Percentiles rank a stretch among this genome's conserved stretches.
Conservation (phyloP, 495 filamentous ascomycete genomes). For the Baudoinia panamericana region DNA sequence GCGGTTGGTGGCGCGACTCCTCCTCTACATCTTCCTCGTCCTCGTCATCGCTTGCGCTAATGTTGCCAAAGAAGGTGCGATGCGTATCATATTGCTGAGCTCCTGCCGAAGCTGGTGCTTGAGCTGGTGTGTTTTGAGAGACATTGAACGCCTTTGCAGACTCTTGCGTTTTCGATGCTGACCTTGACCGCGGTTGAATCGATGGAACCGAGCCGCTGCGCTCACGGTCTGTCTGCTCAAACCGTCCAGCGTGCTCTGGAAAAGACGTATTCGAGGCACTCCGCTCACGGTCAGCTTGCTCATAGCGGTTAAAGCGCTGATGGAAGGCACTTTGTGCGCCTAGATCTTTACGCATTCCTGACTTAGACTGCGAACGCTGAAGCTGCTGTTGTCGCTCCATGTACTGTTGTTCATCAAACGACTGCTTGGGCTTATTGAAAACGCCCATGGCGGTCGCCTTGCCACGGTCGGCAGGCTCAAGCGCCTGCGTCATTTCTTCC, state of each 20-base stretch:
- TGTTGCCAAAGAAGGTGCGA: slow-evolving; percentile 24
- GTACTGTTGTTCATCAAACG: slow-evolving; percentile 76
- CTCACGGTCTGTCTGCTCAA: slow-evolving; percentile 8
- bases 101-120: slow-evolving; percentile 18
- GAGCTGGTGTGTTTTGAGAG: slow-evolving; percentile 27
- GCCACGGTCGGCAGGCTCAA: slow-evolving; percentile 65
- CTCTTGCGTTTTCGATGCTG: slow-evolving; percentile 5
- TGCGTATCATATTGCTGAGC: slow-evolving; percentile 21
- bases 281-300: slow-evolving; percentile 1
- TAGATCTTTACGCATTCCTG: slow-evolving; percentile 50
- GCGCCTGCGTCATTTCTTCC: slow-evolving; percentile 39
- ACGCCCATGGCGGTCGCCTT: slow-evolving; percentile 77
- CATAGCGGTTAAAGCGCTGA: background rate
- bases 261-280: slow-evolving; percentile 25
- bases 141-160: slow-evolving; percentile 23
- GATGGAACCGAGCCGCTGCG: slow-evolving; percentile 12
- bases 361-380: slow-evolving; percentile 12
- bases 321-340: slow-evolving; percentile 30
- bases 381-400: slow-evolving; percentile 60
- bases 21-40: slow-evolving; percentile 21
- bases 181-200: slow-evolving; percentile 7
- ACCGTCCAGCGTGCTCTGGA: slow-evolving; percentile 18
- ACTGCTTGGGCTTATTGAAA: slow-evolving; percentile 63
- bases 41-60: slow-evolving; percentile 23
- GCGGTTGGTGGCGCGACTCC: background rate